Percentiles rank a stretch among this genome's conserved stretches.
Evolutionary conservation across 2,329 filamentous ascomycete genomes (phyloP).

Genomic region (Pestalotiopsis sp.): DNA sequence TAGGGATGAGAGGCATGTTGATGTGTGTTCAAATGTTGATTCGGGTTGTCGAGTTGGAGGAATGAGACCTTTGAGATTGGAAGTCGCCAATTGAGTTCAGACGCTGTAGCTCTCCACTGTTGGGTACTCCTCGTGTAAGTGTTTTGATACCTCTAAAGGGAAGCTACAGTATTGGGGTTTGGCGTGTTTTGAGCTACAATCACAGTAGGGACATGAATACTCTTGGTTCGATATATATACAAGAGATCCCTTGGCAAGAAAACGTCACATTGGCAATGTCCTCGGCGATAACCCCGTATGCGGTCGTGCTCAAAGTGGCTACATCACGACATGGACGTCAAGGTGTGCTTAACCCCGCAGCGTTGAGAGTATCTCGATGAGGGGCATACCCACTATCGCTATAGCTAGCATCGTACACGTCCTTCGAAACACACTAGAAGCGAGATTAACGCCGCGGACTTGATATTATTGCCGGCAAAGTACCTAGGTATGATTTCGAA

Average conservation of each 20-base stretch:
- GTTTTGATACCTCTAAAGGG: neutral
- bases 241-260: neutral
- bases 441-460: neutral
- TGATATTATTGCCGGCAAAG: neutral
- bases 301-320: neutral
- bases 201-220: neutral
- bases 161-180: neutral
- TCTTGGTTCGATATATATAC: neutral
- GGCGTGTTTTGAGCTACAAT: neutral
- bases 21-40: neutral
- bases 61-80: neutral
- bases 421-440: neutral
- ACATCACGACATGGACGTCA: neutral
- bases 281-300: neutral
- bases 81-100: neutral
- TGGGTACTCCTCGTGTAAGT: neutral
- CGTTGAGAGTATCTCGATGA: neutral
- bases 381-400: neutral
- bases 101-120: neutral
- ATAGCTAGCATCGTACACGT: neutral
- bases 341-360: neutral
- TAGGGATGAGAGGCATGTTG: slow-evolving; percentile 48
- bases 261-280: neutral
- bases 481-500: neutral
- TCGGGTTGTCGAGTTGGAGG: neutral